Conservation (phyloP, 2,329 filamentous ascomycete genomes). For the Teratosphaeria zuluensis region DNA sequence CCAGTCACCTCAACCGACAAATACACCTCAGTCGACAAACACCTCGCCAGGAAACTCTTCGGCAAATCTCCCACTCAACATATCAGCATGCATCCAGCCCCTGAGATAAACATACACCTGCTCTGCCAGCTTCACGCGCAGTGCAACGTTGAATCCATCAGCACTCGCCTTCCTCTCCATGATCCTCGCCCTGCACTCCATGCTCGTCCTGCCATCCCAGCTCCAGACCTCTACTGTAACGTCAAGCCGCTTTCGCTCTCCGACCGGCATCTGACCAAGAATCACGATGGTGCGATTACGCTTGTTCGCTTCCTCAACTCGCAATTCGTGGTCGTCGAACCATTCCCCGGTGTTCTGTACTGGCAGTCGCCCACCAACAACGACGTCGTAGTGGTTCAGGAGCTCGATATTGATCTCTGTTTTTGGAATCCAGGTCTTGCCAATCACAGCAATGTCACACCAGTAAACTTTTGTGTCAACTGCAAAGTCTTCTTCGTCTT, state of each 20-base stretch:
- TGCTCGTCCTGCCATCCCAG: background rate
- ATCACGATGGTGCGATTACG: background rate
- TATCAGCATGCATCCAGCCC: background rate
- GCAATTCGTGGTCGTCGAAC: background rate
- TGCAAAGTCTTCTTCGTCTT: background rate
- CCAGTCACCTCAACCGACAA: no score
- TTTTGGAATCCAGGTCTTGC: background rate
- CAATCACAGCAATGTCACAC: background rate
- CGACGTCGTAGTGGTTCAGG: background rate
- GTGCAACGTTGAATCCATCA: background rate
- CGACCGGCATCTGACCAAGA: background rate
- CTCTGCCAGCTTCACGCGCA: background rate
- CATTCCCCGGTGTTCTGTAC: background rate
- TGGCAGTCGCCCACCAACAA: background rate
- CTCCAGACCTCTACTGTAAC: background rate
- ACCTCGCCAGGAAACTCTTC: background rate
- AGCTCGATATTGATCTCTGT: background rate
- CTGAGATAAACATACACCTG: background rate
- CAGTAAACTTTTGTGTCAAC: background rate
- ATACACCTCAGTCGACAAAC: background rate
- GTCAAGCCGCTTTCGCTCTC: background rate
- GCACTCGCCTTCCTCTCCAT: background rate
- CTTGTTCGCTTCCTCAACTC: background rate
- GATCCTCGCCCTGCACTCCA: background rate
- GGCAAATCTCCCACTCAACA: background rate